Evolutionary conservation across 2,329 filamentous ascomycete genomes (phyloP), one percentile per base, ranked within the genome.

Genomic region (Gaeumannomyces tritici): DNA sequence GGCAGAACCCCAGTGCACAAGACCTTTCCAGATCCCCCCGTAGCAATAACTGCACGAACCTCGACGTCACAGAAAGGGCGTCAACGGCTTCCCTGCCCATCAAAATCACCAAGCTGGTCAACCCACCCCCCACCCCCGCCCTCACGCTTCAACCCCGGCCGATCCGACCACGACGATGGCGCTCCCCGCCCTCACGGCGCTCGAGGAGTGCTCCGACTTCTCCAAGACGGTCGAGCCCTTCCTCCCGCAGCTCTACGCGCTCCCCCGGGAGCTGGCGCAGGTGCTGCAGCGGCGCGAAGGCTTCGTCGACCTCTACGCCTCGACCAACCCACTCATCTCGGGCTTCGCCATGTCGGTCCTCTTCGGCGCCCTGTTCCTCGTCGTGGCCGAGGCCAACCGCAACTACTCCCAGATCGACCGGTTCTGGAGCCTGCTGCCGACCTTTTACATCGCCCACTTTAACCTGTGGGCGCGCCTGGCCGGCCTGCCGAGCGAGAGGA

Each of bases 321-420:
- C 86, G 59, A 98, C 93, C 24, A 98, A 99, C 72, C 95, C 95
- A 0, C 78, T 96, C 55, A 81, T 96, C 31, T 87, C 85, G 0
- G 89, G 85, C 3, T 81, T 96, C 66, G 88, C 85, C 0, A 83
- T 90, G 61, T 89, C 90, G 3, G 68, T 96, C 24, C 80, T 86
- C 55, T 74, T 96, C n/a, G 86, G 86, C 1, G 82, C 82, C 6
- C 70, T 95, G 31, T 89, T 96, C 69, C 78, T 96, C 28, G 70
- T 93, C 35, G 78, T 86, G 6, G 90, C 92, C 1, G 93, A 98
- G 74, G 76, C 91, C 77, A 98, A 96, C 76, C 84, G 83, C 70
- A 99, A 99, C 75, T 97, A 93, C 74, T 97, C 93, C n/a, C 95
- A 99, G 76, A 88, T 99, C 55, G 95, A 99, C 74, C 86, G 95